Evolutionary conservation across 2,329 filamentous ascomycete genomes (phyloP).

Genomic region (Ophiostoma tasmaniense): DNA sequence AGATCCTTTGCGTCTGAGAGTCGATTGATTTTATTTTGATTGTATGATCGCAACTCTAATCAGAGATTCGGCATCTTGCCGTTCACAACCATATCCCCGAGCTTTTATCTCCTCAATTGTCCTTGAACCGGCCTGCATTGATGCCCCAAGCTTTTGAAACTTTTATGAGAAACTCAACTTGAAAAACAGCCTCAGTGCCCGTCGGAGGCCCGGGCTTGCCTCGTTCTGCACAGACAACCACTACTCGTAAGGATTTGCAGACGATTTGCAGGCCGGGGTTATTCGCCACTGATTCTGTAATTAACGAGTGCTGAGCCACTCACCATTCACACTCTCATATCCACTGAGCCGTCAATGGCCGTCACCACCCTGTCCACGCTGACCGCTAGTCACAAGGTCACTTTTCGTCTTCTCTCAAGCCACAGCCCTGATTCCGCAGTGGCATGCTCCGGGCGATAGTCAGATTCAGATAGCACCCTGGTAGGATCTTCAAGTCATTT

Average conservation of each 20-base stretch:
- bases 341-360: neutral
- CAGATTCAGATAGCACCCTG: neutral
- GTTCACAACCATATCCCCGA: neutral
- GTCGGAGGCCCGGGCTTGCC: neutral
- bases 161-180: neutral
- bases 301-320: neutral
- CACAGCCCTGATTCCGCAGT: neutral
- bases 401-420: neutral
- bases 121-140: neutral
- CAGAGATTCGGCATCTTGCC: neutral
- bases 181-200: neutral
- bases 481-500: conserved; percentile 2
- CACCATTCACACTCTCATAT: neutral
- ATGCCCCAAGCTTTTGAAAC: neutral
- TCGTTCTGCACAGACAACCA: neutral
- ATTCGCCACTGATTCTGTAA: neutral
- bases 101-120: too few species aligned
- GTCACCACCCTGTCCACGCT: neutral
- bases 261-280: neutral
- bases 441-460: neutral
- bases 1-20: neutral
- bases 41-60: neutral
- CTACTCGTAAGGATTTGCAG: neutral
- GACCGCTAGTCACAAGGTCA: neutral
- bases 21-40: neutral